These are phyloP conservation scores for Bonnemaisonia californica DNA, from an alignment of 31 red algal species.

Conservation along the genomic window DNA sequence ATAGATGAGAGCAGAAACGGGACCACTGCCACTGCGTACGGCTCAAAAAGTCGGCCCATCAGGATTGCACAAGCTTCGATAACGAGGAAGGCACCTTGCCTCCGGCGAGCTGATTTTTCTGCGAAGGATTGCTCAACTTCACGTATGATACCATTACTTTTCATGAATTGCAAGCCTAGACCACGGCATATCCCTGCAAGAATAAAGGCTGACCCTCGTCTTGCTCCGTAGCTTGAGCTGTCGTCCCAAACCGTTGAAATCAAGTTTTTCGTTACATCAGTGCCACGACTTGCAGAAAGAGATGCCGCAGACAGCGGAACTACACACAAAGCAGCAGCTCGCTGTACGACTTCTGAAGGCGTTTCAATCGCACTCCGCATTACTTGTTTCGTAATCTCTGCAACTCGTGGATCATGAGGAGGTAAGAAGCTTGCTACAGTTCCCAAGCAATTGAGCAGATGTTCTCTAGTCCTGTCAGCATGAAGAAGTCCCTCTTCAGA, in stretches of 20 bases:
- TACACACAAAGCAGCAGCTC: slow-evolving; percentile 76
- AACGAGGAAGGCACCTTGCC: slow-evolving; percentile 78
- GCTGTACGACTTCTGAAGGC: slow-evolving; percentile 86
- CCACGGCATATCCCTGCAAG: slow-evolving; percentile 74
- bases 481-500: slow-evolving; percentile 53
- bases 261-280: slow-evolving; percentile 29
- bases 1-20: slow-evolving; percentile 85
- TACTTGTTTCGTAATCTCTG: slow-evolving; percentile 63
- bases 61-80: slow-evolving; percentile 80
- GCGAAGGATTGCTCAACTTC: slow-evolving; percentile 55
- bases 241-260: slow-evolving; percentile 54
- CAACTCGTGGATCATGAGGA: slow-evolving; percentile 60
- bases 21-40: slow-evolving; percentile 80
- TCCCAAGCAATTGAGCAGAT: slow-evolving; percentile 85
- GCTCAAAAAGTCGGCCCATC: slow-evolving; percentile 81
- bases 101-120: slow-evolving; percentile 57
- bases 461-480: slow-evolving; percentile 78
- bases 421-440: slow-evolving; percentile 74
- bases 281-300: slow-evolving; percentile 37
- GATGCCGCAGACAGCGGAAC: slow-evolving; percentile 45
- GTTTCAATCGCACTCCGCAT: slow-evolving; percentile 83
- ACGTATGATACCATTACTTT: slow-evolving; percentile 36
- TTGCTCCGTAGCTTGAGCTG: slow-evolving; percentile 49
- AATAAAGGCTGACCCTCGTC: slow-evolving; percentile 89
- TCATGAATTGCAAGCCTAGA: slow-evolving; percentile 73